Percentiles rank a stretch among this genome's conserved stretches.
Evolutionary conservation across 768 basidiomycete genomes (phyloP).

Genomic region (Albatrellus ellisii): DNA sequence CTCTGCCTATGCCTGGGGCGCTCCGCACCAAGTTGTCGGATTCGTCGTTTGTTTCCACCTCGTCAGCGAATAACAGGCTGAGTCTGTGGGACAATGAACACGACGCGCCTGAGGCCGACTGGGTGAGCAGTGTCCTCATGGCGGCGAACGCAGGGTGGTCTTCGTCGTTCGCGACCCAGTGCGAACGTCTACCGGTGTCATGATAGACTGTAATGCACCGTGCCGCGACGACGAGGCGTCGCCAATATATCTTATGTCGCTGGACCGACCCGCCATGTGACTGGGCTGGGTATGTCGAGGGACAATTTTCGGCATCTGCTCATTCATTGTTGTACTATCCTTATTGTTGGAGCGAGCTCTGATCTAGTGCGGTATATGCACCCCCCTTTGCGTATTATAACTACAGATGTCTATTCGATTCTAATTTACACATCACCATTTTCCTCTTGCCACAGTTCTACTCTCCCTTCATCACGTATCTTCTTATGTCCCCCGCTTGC

Average conservation of each 20-base stretch:
- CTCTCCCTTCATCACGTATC: too few species aligned
- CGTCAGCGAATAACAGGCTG: slow-evolving; percentile 31
- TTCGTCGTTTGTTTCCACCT: slow-evolving; percentile 22
- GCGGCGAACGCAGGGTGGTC: slow-evolving; percentile 42
- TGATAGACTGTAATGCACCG: too few species aligned
- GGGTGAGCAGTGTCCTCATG: slow-evolving; percentile 61
- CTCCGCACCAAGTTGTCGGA: slow-evolving; percentile 14
- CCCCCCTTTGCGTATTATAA: too few species aligned
- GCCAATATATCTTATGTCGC: not conserved
- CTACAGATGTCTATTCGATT: too few species aligned
- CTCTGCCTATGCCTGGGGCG: slow-evolving; percentile 8
- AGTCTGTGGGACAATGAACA: slow-evolving; percentile 24
- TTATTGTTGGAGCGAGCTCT: not conserved
- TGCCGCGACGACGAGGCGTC: not conserved
- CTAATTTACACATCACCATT: too few species aligned
- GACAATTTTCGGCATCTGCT: not conserved
- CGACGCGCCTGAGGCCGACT: slow-evolving; percentile 35
- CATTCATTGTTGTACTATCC: not conserved
- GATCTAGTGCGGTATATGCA: too few species aligned
- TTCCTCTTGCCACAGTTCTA: too few species aligned
- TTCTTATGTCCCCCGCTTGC: too few species aligned
- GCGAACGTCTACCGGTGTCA: not conserved
- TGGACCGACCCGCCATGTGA: not conserved
- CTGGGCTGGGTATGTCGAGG: not conserved
- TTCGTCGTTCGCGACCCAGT: not conserved